Base-by-base conservation (phyloP, 768 basidiomycete species). In the Phlebiopsis gigantea region DNA sequence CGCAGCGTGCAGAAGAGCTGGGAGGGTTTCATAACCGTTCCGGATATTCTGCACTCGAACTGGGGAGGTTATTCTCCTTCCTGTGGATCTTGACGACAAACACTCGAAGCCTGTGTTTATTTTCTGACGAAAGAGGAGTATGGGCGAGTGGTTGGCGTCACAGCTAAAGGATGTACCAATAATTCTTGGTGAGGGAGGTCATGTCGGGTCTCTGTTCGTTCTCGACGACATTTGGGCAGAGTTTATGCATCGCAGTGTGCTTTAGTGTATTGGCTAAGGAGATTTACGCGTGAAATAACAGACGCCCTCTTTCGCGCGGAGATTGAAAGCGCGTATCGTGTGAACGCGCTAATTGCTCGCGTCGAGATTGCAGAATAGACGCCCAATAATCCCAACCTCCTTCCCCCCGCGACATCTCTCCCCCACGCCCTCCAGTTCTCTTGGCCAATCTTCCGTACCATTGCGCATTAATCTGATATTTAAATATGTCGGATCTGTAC, bases 401-500 rank as follows among this genome's bases (percentile, higher is more conserved):
- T 54, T 57, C 49, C 45, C 22, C 28, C 57, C 61, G 59, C 56
- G 48, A 58, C 57, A 57, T 53, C 34, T 14, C n/a, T 46, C 49
- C 29, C 34, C 29, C 43, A n/a, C 49, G 22, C 46, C 61, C 62
- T 58, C 56, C 63, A 57, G 47, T 49, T n/a, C 17, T 34, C 28
- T n/a, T 53, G 14, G 24, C 46, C 17, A 52, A 17, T n/a, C 17
- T 25, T 56, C 26, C 34, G 45, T 46, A 31, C 19, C 19, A 26
- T n/a, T 43, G 48, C 42, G 57, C 42, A 48, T 44, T 46, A 56
- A 60, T 60, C 17, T n/a, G 19, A 19, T 24, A 1, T 25, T 5
- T 19, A 4, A 41, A 29, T 15, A 80, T 87, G 85, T 79, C 83
- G 17, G 79, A 82, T 63, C 69, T 87, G 14, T 87, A 87, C 67